Evolutionary conservation across 495 filamentous ascomycete genomes (phyloP).

Genomic region (Penicillium atrosanguineum): DNA sequence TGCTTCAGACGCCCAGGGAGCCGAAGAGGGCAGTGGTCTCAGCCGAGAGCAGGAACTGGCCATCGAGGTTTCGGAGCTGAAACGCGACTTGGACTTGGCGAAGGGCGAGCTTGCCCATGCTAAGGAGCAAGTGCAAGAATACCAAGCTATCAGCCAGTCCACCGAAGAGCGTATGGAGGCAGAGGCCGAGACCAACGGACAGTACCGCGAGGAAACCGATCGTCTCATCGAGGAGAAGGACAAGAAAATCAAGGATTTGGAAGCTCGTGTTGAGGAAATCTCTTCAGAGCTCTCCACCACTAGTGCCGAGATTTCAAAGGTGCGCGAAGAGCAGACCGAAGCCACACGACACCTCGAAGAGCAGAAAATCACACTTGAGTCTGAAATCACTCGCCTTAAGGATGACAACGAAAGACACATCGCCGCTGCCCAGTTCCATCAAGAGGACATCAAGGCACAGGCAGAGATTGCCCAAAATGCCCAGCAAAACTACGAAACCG

Average conservation of each 20-base stretch:
- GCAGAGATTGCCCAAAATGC: slow-evolving; percentile 89
- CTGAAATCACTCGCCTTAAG: slow-evolving; percentile 76
- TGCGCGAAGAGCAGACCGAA: slow-evolving; percentile 77
- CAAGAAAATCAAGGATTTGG: slow-evolving; percentile 69
- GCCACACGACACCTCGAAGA: slow-evolving; percentile 69
- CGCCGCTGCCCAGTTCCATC: slow-evolving; percentile 73
- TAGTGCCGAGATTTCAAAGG: slow-evolving; percentile 71
- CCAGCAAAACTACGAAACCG: slow-evolving; percentile 91
- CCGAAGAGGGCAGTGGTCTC: slow-evolving; percentile 50
- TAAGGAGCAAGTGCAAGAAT: slow-evolving; percentile 77
- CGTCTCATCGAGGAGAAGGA: slow-evolving; percentile 69
- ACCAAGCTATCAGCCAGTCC: slow-evolving; percentile 81
- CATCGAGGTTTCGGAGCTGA: slow-evolving; percentile 78
- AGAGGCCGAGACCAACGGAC: slow-evolving; percentile 76
- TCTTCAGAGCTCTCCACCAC: slow-evolving; percentile 73
- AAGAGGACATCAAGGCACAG: slow-evolving; percentile 88
- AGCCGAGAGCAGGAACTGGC: slow-evolving; percentile 81
- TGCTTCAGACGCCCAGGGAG: slow-evolving; percentile 30
- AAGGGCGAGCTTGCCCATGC: slow-evolving; percentile 74
- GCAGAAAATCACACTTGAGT: slow-evolving; percentile 70
- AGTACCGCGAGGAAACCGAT: slow-evolving; percentile 83
- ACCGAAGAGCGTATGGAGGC: slow-evolving; percentile 86
- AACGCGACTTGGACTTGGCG: slow-evolving; percentile 72
- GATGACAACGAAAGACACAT: slow-evolving; percentile 80
- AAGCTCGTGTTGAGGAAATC: slow-evolving; percentile 78